phyloP scores from a whole-genome alignment of 257 asterid species.

The Nicotiana attenuata region DNA sequence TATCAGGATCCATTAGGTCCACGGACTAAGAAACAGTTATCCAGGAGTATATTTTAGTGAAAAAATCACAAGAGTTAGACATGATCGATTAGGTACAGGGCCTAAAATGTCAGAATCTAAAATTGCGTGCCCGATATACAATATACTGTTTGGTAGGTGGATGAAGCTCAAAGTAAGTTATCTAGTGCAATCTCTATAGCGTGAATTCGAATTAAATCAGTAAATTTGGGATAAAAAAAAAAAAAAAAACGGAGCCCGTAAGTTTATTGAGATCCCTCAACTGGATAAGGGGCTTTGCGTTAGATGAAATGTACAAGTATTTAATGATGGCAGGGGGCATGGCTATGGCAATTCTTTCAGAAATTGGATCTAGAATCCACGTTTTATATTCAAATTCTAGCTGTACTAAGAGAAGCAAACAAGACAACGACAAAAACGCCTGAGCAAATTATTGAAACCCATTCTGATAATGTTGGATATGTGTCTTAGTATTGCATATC shows the following conservation, averaged over 20 bases:
- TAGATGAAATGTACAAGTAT: neutral
- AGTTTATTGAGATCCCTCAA: neutral
- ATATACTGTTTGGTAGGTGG: too few species aligned
- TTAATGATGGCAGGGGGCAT: neutral
- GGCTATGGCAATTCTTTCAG: neutral
- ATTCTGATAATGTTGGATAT: neutral
- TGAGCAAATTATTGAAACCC: neutral
- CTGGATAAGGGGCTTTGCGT: neutral
- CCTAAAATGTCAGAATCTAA: too few species aligned
- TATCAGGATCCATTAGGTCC: neutral
- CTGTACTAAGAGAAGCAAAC: neutral
- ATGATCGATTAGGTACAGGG: too few species aligned
- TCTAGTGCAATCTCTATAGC: too few species aligned
- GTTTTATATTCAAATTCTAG: neutral
- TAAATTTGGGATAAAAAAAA: too few species aligned
- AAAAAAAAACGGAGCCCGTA: neutral
- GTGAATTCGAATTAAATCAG: too few species aligned
- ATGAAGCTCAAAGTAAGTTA: too few species aligned
- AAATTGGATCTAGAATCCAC: neutral
- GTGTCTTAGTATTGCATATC: neutral
- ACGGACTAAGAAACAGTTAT: too few species aligned
- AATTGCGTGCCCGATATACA: too few species aligned
- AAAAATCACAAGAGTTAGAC: too few species aligned
- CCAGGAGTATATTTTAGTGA: too few species aligned
- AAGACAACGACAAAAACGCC: neutral